Evolutionary conservation across 768 basidiomycete genomes (phyloP), one percentile per base, ranked within the genome.

Genomic region (Vararia minispora): DNA sequence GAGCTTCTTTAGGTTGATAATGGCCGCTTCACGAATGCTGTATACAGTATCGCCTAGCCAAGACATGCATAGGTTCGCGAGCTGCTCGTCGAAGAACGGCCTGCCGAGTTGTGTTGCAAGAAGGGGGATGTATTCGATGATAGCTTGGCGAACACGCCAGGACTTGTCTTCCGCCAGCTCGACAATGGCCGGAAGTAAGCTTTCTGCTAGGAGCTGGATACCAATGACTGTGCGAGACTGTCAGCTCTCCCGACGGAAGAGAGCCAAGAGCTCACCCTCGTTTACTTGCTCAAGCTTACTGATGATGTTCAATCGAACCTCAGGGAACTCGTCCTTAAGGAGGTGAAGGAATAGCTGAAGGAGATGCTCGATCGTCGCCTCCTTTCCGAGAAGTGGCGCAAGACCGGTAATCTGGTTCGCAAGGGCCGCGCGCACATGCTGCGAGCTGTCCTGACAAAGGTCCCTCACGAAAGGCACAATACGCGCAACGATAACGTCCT

Each of bases 61-160:
- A 6, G 87, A 88, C 92, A 99, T 95, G 69, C 95, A 99, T 21
- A 99, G 68, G 52, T 86, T 90, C 20, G 86, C 88, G 30, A 99
- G 75, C 58, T 94, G 89, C 52, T 98, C 95, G 59, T 99, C 92
- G 58, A 99, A 99, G 65, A 98, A 98, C 20, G 81, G 69, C 51
- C 88, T 88, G 38, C 95, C 95, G 40, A 99, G 74, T 57, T 99
- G 95, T n/a, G 83, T 91, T 29, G 95, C 92, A 32, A 99, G 81
- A 16, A 98, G 75, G n/a, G 95, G 95, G 51, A 99, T 86, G 64
- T 99, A 97, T 61, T 98, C 95, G 61, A 99, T 99, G 65, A 99
- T 98, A 6, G 95, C 95, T 61, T 99, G 95, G 50, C 95, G 83
- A 14, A 99, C 94, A 21, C 95, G 84, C 95, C 95, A 99, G 44